Conservation (phyloP, 1,284 basidiomycete species). For the Amylostereum areolatum region DNA sequence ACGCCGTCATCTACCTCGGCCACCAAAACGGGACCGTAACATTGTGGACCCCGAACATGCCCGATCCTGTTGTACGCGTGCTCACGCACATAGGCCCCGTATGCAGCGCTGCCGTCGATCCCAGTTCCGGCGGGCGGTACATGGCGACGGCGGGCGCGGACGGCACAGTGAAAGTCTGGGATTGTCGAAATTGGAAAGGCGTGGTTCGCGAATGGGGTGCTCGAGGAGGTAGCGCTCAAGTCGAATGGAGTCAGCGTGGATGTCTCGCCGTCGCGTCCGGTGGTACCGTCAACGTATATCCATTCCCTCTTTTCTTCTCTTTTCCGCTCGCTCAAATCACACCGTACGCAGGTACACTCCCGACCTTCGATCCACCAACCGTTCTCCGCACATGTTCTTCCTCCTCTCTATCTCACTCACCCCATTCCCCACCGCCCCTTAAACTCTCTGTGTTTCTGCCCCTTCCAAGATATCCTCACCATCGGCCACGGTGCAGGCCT, state of each 20-base stretch:
- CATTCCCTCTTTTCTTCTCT: background rate
- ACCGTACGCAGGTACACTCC: conserved; percentile 50
- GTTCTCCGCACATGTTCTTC: conserved; percentile 45
- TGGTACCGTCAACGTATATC: conserved; percentile 72
- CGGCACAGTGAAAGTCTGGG: conserved; percentile 92
- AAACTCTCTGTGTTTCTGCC: conserved; percentile 73
- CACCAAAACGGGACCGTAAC: conserved; percentile 92
- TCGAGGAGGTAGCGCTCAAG: conserved; percentile 53
- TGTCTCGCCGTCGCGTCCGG: conserved; percentile 80
- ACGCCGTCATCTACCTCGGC: conserved; percentile 90
- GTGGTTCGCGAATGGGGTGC: conserved; percentile 78
- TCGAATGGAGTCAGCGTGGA: conserved; percentile 81
- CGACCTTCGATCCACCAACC: conserved; percentile 60
- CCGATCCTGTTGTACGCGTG: conserved; percentile 87
- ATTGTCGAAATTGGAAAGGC: conserved; percentile 91
- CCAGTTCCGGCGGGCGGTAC: conserved; percentile 79
- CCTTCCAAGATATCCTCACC: conserved; percentile 90
- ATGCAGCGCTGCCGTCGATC: conserved; percentile 77
- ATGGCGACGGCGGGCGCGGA: conserved; percentile 90
- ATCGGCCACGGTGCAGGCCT: conserved; percentile 73
- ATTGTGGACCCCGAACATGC: conserved; percentile 93
- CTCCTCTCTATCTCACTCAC: conserved; percentile 84
- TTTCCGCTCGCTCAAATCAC: conserved; percentile 5
- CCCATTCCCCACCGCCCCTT: conserved; percentile 67
- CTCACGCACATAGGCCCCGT: conserved; percentile 91